Conservation (phyloP, 495 filamentous ascomycete genomes). For the Podospora didyma region DNA sequence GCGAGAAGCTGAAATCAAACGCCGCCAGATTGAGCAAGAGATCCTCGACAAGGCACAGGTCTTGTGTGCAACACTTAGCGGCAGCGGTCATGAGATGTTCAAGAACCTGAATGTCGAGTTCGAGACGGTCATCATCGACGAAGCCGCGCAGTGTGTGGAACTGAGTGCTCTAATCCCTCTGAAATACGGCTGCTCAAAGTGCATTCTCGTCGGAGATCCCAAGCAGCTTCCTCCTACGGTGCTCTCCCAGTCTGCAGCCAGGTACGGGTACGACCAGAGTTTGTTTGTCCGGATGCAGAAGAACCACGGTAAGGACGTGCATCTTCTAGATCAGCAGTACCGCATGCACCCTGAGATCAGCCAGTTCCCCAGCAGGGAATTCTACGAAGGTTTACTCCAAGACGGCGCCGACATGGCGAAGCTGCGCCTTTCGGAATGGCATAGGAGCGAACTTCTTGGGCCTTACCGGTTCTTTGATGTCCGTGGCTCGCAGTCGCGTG, state of each 20-base stretch:
- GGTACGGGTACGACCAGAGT: constrained; percentile 95
- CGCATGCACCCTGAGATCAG: constrained; percentile 99
- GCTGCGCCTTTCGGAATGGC: constrained; percentile 77
- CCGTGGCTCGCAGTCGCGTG: constrained; percentile 75
- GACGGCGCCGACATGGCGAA: constrained; percentile 80
- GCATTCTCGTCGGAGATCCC: constrained; percentile 94
- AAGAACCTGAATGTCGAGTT: constrained; percentile 92
- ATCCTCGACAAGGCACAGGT: constrained; percentile 87
- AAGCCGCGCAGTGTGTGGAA: constrained; percentile 97
- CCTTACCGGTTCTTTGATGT: constrained; percentile 99
- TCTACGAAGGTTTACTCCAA: constrained; percentile 82
- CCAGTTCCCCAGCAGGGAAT: constrained; percentile 78
- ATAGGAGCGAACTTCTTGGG: constrained; percentile 71
- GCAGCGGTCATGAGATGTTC: constrained; percentile 97
- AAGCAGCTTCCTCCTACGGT: constrained; percentile 97
- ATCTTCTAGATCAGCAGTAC: constrained; percentile 92
- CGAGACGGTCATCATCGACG: constrained; percentile 96
- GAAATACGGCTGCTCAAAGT: constrained; percentile 96
- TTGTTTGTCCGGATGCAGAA: constrained; percentile 97
- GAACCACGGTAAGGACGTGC: constrained; percentile 84
- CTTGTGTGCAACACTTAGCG: constrained; percentile 91
- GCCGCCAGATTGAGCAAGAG: constrained; percentile 80
- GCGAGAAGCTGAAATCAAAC: constrained; percentile 79
- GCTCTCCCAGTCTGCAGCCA: constrained; percentile 84
- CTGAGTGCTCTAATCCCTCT: constrained; percentile 93